phyloP scores from a whole-genome alignment of 148 eudicot species.

The Polygonum aviculare region DNA sequence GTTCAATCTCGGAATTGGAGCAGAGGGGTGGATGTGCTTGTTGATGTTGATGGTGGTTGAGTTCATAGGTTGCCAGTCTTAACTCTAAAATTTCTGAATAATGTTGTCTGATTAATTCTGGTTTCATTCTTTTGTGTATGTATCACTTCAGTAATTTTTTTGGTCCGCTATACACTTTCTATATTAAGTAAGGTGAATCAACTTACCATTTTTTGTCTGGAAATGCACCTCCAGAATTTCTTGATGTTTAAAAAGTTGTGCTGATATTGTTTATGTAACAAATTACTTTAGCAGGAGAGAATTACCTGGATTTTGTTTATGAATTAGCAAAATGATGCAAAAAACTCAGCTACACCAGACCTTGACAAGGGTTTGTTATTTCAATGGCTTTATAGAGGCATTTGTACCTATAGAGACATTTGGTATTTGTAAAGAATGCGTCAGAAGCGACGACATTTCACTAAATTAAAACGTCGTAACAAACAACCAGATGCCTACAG shows the following conservation, averaged over 20 bases:
- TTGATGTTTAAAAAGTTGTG: too few relatives aligned
- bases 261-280: too few relatives aligned
- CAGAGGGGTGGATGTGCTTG: slow-evolving; percentile 33
- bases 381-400: too few relatives aligned
- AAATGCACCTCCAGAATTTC: background rate
- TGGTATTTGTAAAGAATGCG: too few relatives aligned
- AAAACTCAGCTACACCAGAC: too few relatives aligned
- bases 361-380: too few relatives aligned
- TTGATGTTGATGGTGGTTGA: slow-evolving; percentile 9
- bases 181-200: background rate
- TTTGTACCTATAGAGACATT: too few relatives aligned
- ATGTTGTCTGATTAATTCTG: background rate
- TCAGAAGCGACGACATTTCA: too few relatives aligned
- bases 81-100: background rate
- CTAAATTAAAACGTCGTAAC: too few relatives aligned
- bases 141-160: background rate
- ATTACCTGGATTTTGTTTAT: too few relatives aligned
- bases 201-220: background rate
- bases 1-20: slow-evolving; percentile 33
- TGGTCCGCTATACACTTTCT: background rate
- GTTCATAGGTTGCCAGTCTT: background rate
- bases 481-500: too few relatives aligned
- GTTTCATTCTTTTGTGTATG: background rate
- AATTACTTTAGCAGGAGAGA: background rate
- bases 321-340: too few relatives aligned